These are phyloP conservation scores for Aspergillus japonicus DNA, from an alignment of 2,329 filamentous ascomycete genomes.

Conservation along the genomic window DNA sequence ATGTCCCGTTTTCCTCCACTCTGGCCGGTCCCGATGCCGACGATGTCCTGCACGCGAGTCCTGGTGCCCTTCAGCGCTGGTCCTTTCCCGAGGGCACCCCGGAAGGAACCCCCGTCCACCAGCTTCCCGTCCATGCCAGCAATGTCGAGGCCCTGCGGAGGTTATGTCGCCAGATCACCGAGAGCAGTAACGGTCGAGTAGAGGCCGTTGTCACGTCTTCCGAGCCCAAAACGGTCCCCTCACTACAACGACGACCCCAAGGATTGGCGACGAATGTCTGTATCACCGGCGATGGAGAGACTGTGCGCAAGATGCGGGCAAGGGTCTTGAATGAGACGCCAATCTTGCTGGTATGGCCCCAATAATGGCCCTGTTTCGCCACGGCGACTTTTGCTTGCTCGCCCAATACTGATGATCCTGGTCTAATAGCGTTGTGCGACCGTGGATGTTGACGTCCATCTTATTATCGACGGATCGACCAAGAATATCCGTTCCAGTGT, in stretches of 20 bases:
- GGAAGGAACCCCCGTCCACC: conserved; percentile 79
- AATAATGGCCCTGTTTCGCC: conserved; percentile 4
- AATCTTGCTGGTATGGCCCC: conserved; percentile 74
- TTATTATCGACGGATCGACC: conserved; percentile 74
- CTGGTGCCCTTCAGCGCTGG: conserved; percentile 85
- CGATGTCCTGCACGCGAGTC: conserved; percentile 89
- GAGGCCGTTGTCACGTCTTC: conserved; percentile 83
- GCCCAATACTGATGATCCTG: not conserved
- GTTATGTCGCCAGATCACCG: conserved; percentile 79
- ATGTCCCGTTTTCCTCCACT: conserved; percentile 91
- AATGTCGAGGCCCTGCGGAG: conserved; percentile 78
- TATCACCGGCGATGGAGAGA: conserved; percentile 80
- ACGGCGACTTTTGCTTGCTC: conserved; percentile 24
- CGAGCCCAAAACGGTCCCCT: conserved; percentile 66
- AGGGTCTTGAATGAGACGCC: conserved; percentile 89
- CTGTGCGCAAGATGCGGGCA: conserved; percentile 85
- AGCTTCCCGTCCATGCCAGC: conserved; percentile 85
- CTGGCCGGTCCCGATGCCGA: conserved; percentile 89
- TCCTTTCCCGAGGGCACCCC: conserved; percentile 85
- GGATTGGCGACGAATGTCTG: conserved; percentile 81
- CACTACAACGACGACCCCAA: conserved; percentile 49
- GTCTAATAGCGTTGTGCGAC: conserved; percentile 75
- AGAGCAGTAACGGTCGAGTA: conserved; percentile 65
- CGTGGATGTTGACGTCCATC: conserved; percentile 87
- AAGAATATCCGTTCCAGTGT: conserved; percentile 72